Evolutionary conservation across 805 yeast genomes (phyloP), one percentile per base, ranked within the genome.

Genomic region (Zygoascus biomembranicola): DNA sequence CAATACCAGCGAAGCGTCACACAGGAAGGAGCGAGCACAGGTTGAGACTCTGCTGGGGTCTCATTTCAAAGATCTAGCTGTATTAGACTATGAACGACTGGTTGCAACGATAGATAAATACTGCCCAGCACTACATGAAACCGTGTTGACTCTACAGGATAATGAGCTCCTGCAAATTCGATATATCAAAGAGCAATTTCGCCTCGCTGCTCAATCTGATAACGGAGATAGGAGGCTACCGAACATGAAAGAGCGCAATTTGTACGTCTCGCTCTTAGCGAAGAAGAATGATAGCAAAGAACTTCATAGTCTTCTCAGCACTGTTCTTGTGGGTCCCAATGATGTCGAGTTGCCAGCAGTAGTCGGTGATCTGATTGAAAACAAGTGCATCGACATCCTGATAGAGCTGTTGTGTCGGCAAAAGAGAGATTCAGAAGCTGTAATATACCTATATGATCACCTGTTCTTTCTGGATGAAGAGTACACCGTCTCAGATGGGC

Each of bases 61-160:
- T 1, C 59, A 74, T 48, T 73, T 73, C 54, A 62, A 53, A 5
- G 14, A 37, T 2, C 47, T 62, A 1, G 59, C 65, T 11, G 43
- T 50, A 1, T 62, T 65, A 4, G 74, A 77, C 56, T 61, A 72
- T 1, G 55, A 52, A 1, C 68, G 64, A 8, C 67, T 79, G 61
- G 74, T 75, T 3, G 52, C 50, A 2, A 53, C 75, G 5, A 63
- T 81, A 10, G 61, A 70, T 13, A 60, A 59, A 14, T 65, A 71
- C 57, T 61, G 68, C 49, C 78, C 79, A 0, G 54, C 58, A 1
- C 55, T 80, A 39, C 80, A 79, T 59, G 47, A 54, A 1, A 66
- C 69, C 49, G 66, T 74, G 1, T 59, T 79, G 37, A 52, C 61
- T 10, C 56, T 69, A 1, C 62, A 61, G 1, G 64, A 65, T 32